phyloP scores from a whole-genome alignment of 345 rosid species.

The Isatis tinctoria region DNA sequence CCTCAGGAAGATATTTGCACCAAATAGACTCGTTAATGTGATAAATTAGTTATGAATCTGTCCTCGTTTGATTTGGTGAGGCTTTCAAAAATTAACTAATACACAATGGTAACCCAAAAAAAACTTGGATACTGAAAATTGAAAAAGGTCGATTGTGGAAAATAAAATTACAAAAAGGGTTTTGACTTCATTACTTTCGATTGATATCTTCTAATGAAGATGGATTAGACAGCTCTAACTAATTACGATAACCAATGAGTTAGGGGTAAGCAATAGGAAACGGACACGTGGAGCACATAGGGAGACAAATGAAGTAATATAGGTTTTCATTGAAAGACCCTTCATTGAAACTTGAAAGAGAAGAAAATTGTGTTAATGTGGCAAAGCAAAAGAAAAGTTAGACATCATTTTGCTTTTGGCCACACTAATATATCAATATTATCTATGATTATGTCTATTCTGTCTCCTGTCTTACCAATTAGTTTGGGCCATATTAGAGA shows the following conservation, averaged over 20 bases:
- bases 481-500: conserved; percentile 24
- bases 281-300: conserved; percentile 13
- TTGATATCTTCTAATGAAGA: conserved; percentile 7
- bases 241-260: background rate
- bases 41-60: background rate
- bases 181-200: background rate
- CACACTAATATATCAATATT: conserved; percentile 23
- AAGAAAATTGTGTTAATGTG: conserved; percentile 22
- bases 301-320: conserved; percentile 10
- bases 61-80: background rate
- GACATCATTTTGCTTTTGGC: conserved; percentile 31
- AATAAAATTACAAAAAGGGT: background rate
- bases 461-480: conserved; percentile 11
- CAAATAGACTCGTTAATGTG: background rate
- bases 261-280: background rate
- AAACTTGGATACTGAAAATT: background rate
- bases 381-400: conserved; percentile 28
- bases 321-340: background rate
- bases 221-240: conserved; percentile 25
- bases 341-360: conserved; percentile 24
- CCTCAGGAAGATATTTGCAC: background rate
- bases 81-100: background rate
- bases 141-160: background rate
- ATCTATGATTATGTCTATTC: conserved; percentile 27
- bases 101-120: background rate